Conservation (phyloP, 768 basidiomycete species). For the Termitomyces sp. region DNA sequence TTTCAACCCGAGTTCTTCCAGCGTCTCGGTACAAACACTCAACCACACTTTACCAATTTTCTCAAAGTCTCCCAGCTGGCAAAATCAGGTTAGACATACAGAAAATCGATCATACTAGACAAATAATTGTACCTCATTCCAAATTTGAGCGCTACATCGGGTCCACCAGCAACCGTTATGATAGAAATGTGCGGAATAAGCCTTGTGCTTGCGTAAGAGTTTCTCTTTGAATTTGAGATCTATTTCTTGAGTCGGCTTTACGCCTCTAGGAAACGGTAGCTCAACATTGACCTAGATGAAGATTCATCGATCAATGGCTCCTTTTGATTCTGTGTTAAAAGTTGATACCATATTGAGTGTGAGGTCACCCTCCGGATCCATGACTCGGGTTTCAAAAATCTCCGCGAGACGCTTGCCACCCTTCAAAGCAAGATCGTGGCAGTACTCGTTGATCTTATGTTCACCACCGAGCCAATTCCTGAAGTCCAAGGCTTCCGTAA, state of each 20-base stretch:
- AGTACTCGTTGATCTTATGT: constrained; percentile 70
- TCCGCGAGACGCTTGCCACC: constrained; percentile 66
- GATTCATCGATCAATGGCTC: not conserved
- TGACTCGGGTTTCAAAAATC: constrained; percentile 57
- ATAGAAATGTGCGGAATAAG: constrained; percentile 31
- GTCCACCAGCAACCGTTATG: constrained; percentile 45
- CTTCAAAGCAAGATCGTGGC: constrained; percentile 61
- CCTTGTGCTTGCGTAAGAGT: constrained; percentile 32
- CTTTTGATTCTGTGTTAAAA: not conserved
- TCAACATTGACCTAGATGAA: constrained; percentile 36
- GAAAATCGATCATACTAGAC: not conserved
- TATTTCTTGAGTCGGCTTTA: constrained; percentile 21
- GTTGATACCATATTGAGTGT: constrained; percentile 73
- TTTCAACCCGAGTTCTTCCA: constrained; percentile 21
- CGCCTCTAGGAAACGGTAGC: constrained; percentile 32
- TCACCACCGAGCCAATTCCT: constrained; percentile 82
- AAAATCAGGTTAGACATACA: not conserved
- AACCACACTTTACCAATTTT: constrained; percentile 35
- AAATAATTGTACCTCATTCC: constrained; percentile 34
- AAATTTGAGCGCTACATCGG: constrained; percentile 45
- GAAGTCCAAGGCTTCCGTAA: constrained; percentile 63
- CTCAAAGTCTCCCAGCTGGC: constrained; percentile 40
- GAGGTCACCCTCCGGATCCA: constrained; percentile 62
- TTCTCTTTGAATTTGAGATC: constrained; percentile 26
- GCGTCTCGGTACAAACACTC: constrained; percentile 31